Conservation (phyloP, 768 basidiomycete genomes). For the Crassisporium funariophilum region DNA sequence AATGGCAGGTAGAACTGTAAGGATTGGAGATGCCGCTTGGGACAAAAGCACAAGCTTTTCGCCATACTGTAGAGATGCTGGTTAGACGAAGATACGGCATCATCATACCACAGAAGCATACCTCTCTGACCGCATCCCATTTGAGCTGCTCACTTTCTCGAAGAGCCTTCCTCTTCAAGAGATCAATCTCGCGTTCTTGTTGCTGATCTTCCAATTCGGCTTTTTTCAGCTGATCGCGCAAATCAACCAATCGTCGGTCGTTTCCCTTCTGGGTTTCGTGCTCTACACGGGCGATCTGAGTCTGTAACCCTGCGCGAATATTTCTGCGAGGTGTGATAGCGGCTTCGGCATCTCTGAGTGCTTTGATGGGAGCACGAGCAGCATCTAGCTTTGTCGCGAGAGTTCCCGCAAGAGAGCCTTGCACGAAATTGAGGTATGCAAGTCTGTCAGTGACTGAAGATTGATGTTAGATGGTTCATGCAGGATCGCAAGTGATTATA, state of each 20-base stretch:
- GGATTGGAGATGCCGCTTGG: conserved; percentile 66
- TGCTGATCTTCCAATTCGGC: conserved; percentile 63
- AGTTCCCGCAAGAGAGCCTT: conserved; percentile 64
- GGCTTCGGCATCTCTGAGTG: conserved; percentile 70
- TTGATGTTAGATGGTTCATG: conserved; percentile 5
- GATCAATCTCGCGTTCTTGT: conserved; percentile 68
- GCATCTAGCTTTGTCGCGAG: conserved; percentile 64
- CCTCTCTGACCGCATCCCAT: conserved; percentile 85
- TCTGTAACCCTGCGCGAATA: conserved; percentile 55
- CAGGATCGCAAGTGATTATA: conserved; percentile 5
- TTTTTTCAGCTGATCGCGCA: conserved; percentile 69
- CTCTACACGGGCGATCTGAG: conserved; percentile 66
- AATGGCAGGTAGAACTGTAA: conserved; percentile 63
- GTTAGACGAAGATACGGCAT: conserved; percentile 2
- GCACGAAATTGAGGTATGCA: conserved; percentile 79
- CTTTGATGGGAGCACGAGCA: conserved; percentile 69
- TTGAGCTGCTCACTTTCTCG: conserved; percentile 74
- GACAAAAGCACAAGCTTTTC: conserved; percentile 78
- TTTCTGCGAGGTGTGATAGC: conserved; percentile 63
- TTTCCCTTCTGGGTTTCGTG: conserved; percentile 63
- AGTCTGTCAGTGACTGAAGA: conserved; percentile 73
- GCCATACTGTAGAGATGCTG: conserved; percentile 54
- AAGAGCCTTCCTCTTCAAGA: conserved; percentile 76
- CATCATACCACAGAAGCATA: conserved; percentile 27
- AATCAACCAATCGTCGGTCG: conserved; percentile 69